Conservation (phyloP, 2,329 filamentous ascomycete genomes). For the Botrytis paeoniae region DNA sequence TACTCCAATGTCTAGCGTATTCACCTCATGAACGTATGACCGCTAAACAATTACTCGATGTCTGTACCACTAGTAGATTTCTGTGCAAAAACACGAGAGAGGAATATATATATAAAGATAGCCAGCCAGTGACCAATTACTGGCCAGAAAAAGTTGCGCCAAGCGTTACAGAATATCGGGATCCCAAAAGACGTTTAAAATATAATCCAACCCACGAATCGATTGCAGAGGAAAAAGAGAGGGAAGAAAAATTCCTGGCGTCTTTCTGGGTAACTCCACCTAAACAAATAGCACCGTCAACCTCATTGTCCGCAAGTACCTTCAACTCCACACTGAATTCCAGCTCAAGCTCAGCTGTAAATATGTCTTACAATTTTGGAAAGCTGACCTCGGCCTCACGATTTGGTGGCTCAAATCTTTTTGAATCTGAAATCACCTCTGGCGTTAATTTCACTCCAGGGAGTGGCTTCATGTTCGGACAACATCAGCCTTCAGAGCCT, state of each 20-base stretch:
- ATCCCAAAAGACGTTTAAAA: neutral
- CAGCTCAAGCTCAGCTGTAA: neutral
- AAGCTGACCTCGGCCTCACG: neutral
- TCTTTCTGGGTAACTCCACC: neutral
- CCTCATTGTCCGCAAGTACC: neutral
- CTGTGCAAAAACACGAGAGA: neutral
- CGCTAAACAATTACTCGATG: neutral
- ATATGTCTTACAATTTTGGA: neutral
- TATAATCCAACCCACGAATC: neutral
- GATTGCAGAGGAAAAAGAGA: neutral
- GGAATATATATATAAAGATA: neutral
- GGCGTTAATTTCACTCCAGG: neutral
- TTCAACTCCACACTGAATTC: neutral
- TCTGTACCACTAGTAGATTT: neutral
- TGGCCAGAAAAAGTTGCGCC: neutral
- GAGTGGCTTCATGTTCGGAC: neutral
- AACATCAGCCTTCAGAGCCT: neutral
- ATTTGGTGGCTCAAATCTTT: neutral
- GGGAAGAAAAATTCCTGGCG: neutral
- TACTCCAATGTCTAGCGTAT: conserved; percentile 4
- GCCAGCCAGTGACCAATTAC: neutral
- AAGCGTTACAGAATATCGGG: neutral
- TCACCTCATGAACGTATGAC: neutral
- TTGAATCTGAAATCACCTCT: too few species aligned
- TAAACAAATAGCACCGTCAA: neutral